Evolutionary conservation across 305 asterid genomes (phyloP), one percentile per base, ranked within the genome.

Genomic region (Fraxinus albicans): DNA sequence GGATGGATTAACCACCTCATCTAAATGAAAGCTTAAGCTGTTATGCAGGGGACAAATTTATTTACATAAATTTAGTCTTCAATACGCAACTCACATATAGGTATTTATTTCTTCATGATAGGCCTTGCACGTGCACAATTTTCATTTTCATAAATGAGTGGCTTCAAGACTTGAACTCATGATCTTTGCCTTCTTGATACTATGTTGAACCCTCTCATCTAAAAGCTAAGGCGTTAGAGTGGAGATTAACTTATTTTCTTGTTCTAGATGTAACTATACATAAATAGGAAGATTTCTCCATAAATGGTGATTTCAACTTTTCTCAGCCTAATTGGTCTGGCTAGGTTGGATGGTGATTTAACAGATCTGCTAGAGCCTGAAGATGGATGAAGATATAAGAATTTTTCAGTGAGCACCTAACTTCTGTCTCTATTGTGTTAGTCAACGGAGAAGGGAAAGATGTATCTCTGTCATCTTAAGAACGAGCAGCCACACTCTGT

Each of bases 381-480:
- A 69, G 75, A 69, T 69, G 75, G 75, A 69, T 69, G 75, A 69
- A 69, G 75, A 69, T 69, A 69, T 69, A 12, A 27, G 38, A 29
- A 29, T 29, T 69, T 10, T 69, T 29, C 34, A 27, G 8, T 27
- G 75, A 69, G 38, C 38, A 69, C 38, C 21, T 69, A 29, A 69
- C 38, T 69, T 69, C 21, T 65, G 73, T 65, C 31, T 65, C 73
- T 65, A 25, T 65, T 65, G 21, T 13, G 75, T 12, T 65, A 65
- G 40, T 69, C 35, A 31, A 60, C 15, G 38, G 35, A 69, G 38
- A 27, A 29, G 35, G 75, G 75, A 69, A 69, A 27, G 75, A 69
- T 69, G 38, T 29, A 69, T 69, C 8, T 69, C 38, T 69, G 73
- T 65, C 7, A 65, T 29, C 36, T 29, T 29, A 69, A 13, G 35